A percentile compares a stretch with the other conserved stretches of the same genome.
Conservation (phyloP, 331 rosid genomes). For the Rosa hybrid region DNA sequence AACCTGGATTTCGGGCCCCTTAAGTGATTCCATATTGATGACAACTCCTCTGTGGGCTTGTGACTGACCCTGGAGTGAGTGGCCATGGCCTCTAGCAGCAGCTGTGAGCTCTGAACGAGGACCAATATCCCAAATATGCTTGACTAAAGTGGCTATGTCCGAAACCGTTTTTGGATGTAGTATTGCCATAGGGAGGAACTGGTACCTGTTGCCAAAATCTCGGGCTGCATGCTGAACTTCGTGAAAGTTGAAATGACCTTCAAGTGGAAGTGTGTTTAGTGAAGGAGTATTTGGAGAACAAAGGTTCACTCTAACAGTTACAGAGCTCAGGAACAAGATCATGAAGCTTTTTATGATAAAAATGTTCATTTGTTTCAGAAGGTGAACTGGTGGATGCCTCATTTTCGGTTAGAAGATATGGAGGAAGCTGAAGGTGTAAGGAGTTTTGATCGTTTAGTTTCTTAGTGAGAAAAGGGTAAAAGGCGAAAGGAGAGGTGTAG, state of each 20-base stretch:
- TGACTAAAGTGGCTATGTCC: constrained; percentile 69
- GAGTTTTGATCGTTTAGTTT: constrained; percentile 35
- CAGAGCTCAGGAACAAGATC: constrained; percentile 62
- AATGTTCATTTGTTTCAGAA: constrained; percentile 47
- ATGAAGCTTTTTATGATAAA: constrained; percentile 51
- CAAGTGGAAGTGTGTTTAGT: constrained; percentile 58
- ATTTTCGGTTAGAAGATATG: constrained; percentile 33
- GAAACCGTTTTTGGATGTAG: constrained; percentile 76
- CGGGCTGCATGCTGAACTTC: constrained; percentile 59
- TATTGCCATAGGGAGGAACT: constrained; percentile 62
- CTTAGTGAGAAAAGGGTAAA: constrained; percentile 31
- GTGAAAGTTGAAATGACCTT: constrained; percentile 74
- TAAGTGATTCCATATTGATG: constrained; percentile 80
- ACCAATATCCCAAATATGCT: constrained; percentile 77
- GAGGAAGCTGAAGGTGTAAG: constrained; percentile 33
- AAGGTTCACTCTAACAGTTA: constrained; percentile 53
- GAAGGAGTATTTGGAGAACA: constrained; percentile 53
- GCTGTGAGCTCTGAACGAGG: constrained; percentile 69
- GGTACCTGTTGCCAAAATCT: constrained; percentile 88
- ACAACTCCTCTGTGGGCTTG: constrained; percentile 87
- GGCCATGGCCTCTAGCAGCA: constrained; percentile 97
- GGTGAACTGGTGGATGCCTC: constrained; percentile 44
- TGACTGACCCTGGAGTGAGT: constrained; percentile 93
- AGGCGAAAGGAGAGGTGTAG: constrained; percentile 41
- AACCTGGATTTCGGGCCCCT: constrained; percentile 51